These are phyloP conservation scores for Bipolaris bicolor DNA, from an alignment of 2,329 filamentous ascomycete species.

Conservation along the genomic window DNA sequence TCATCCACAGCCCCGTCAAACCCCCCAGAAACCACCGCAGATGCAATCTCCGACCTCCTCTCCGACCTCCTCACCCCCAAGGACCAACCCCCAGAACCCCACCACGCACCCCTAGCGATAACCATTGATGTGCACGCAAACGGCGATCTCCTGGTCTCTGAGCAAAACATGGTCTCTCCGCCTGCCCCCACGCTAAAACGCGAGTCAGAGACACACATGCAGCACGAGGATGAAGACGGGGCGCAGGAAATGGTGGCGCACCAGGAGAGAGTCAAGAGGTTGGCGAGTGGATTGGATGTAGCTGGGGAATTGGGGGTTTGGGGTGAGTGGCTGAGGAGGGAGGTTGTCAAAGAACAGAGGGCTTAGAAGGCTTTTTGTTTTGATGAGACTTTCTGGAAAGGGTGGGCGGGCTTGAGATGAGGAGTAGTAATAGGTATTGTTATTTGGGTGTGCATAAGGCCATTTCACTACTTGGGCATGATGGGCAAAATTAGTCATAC, in stretches of 20 bases:
- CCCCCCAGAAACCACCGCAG: conserved; percentile 8
- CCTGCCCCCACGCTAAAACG: no score
- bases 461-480: not conserved
- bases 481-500: no score
- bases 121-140: conserved; percentile 66
- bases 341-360: conserved; percentile 15
- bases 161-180: conserved; percentile 60
- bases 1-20: conserved; percentile 1
- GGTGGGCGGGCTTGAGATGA: not conserved
- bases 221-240: not conserved
- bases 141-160: conserved; percentile 63
- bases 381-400: not conserved
- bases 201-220: not conserved
- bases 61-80: conserved; percentile 28
- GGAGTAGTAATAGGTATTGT: not conserved
- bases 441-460: not conserved
- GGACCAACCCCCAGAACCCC: not conserved
- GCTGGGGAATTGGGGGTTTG: conserved; percentile 59
- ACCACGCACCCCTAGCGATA: conserved; percentile 54
- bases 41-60: conserved; percentile 13
- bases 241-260: conserved; percentile 25
- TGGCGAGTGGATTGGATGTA: conserved; percentile 55
- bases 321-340: conserved; percentile 56
- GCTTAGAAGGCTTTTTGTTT: not conserved
- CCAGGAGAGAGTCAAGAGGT: conserved; percentile 36